Percentiles rank a stretch among this genome's conserved stretches.
These are phyloP conservation scores for Fusarium dimerum DNA, from an alignment of 2,329 filamentous ascomycete genomes.

Conservation along the genomic window DNA sequence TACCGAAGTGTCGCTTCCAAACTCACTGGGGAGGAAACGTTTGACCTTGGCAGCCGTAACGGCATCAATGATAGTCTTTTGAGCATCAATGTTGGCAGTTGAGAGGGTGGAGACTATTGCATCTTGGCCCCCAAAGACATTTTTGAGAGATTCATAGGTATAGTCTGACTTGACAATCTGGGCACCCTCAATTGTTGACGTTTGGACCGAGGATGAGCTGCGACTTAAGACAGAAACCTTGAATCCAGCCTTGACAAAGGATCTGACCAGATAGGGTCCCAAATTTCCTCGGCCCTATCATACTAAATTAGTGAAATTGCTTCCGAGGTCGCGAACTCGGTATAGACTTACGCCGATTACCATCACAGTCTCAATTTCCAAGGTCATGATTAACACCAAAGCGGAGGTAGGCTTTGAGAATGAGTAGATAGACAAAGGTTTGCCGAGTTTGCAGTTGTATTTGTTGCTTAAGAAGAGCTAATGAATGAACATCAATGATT, in stretches of 20 bases:
- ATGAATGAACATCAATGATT: too few species aligned
- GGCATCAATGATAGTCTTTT: conserved; percentile 52
- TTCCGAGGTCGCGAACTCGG: background rate
- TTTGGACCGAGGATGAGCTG: background rate
- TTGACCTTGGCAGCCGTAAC: conserved; percentile 52
- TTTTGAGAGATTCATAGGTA: background rate
- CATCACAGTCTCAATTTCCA: background rate
- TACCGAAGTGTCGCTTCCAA: conserved; percentile 32
- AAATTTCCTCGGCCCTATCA: background rate
- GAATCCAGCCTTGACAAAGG: background rate
- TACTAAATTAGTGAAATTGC: background rate
- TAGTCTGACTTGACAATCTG: background rate
- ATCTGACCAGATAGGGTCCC: background rate
- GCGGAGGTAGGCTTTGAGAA: too few species aligned
- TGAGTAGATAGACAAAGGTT: too few species aligned
- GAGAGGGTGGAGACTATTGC: conserved; percentile 42
- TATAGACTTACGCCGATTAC: background rate
- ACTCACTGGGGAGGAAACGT: conserved; percentile 55
- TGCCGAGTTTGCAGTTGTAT: too few species aligned
- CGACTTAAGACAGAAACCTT: background rate
- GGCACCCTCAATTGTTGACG: background rate
- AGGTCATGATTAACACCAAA: background rate
- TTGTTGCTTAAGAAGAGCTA: too few species aligned
- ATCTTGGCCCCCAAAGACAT: conserved; percentile 14
- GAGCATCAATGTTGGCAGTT: conserved; percentile 32